phyloP scores from a whole-genome alignment of 495 filamentous ascomycete species.

The Talaromyces ruber region DNA sequence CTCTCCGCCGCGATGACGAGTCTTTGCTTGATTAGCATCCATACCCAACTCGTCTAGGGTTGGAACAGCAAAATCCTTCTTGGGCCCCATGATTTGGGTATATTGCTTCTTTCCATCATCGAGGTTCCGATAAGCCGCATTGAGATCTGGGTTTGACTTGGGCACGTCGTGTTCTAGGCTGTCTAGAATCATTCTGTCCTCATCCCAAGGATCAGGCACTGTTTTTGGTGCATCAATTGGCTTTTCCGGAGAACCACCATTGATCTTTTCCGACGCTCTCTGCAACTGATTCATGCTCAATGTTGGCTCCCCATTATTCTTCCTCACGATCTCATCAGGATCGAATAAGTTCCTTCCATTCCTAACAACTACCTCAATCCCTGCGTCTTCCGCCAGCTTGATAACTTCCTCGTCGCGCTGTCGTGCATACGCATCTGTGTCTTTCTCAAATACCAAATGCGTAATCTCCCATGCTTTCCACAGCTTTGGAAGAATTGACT shows the following conservation, averaged over 20 bases:
- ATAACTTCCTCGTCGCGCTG: constrained; percentile 48
- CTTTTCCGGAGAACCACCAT: constrained; percentile 37
- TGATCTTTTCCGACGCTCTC: constrained; percentile 35
- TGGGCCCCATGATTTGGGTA: constrained; percentile 46
- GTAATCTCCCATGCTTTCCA: constrained; percentile 60
- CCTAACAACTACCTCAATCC: constrained; percentile 51
- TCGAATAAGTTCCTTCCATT: constrained; percentile 60
- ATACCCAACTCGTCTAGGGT: constrained; percentile 57
- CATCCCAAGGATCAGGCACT: constrained; percentile 52
- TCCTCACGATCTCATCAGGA: constrained; percentile 53
- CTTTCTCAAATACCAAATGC: constrained; percentile 66
- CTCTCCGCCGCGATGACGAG: constrained; percentile 57
- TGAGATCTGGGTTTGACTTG: constrained; percentile 41
- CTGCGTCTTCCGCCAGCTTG: constrained; percentile 47
- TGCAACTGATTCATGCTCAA: constrained; percentile 60
- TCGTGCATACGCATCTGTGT: constrained; percentile 60
- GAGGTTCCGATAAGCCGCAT: constrained; percentile 33
- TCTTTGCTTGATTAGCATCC: constrained; percentile 34
- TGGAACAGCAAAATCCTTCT: constrained; percentile 51
- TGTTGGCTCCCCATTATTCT: constrained; percentile 56
- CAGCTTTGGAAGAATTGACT: constrained; percentile 56
- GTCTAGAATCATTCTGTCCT: constrained; percentile 28
- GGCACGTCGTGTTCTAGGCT: constrained; percentile 43
- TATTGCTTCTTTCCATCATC: constrained; percentile 42
- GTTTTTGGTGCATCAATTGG: constrained; percentile 45